phyloP scores from a whole-genome alignment of 139 green algal species.

The Spirogloea muscicola region DNA sequence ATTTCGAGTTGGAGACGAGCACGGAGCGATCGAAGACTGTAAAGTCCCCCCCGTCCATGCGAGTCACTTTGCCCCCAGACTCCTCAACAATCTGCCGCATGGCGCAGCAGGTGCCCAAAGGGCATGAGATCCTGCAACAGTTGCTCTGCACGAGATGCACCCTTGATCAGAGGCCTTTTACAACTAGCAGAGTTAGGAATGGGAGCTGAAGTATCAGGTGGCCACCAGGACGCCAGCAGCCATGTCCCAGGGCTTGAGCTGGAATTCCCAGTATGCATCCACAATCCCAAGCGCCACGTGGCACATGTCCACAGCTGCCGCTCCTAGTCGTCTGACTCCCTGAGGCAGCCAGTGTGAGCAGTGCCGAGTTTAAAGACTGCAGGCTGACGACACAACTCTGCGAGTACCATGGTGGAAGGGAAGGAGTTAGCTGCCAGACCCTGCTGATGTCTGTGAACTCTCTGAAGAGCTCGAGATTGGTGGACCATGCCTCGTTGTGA shows the following conservation, averaged over 20 bases:
- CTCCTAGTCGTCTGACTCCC: slow-evolving; percentile 74
- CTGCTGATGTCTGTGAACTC: slow-evolving; percentile 77
- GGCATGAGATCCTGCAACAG: not conserved
- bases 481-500: slow-evolving; percentile 72
- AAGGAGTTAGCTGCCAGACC: slow-evolving; percentile 2
- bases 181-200: no score
- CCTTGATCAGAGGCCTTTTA: no score
- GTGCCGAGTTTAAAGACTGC: no score
- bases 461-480: slow-evolving; percentile 86
- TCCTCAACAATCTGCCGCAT: slow-evolving; percentile 60
- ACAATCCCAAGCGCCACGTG: slow-evolving; percentile 73
- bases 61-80: slow-evolving; percentile 66
- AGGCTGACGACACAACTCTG: no score
- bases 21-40: slow-evolving; percentile 65
- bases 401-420: not conserved
- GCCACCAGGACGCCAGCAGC: slow-evolving; percentile 41
- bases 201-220: no score
- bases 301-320: slow-evolving; percentile 86
- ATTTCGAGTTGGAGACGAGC: slow-evolving; percentile 36
- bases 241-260: slow-evolving; percentile 66
- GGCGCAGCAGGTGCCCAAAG: not conserved
- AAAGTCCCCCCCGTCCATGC: slow-evolving; percentile 68
- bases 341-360: slow-evolving; percentile 6
- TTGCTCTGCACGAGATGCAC: not conserved
- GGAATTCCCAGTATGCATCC: slow-evolving; percentile 74